phyloP scores from a whole-genome alignment of 352 stramenopile genomes.

The Thalassiosira exigua region DNA sequence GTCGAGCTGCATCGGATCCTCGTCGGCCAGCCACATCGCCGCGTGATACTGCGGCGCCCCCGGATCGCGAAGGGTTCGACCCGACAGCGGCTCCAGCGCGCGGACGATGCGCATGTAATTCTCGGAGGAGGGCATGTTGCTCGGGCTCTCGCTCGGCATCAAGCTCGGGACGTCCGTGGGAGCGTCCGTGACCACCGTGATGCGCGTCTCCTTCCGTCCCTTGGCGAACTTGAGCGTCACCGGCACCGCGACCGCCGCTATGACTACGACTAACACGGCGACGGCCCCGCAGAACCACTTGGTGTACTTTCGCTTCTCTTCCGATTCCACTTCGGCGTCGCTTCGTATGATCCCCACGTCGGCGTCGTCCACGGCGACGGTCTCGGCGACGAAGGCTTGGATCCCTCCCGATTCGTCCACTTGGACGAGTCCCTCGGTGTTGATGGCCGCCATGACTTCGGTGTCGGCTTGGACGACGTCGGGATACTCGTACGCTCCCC shows the following conservation, averaged over 20 bases:
- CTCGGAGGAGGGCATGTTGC: slow-evolving; percentile 17
- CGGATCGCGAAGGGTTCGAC: slow-evolving; percentile 19
- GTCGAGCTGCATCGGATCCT: slow-evolving; percentile 37
- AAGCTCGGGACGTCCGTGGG: slow-evolving; percentile 28
- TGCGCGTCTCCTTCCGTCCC: not conserved
- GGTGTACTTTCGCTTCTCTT: slow-evolving; percentile 48
- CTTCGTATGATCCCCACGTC: slow-evolving; percentile 45
- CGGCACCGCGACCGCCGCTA: slow-evolving; percentile 36
- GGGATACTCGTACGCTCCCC: slow-evolving; percentile 12
- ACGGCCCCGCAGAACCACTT: slow-evolving; percentile 39
- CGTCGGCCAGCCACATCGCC: slow-evolving; percentile 58
- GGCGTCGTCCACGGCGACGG: slow-evolving; percentile 39
- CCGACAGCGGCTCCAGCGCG: slow-evolving; percentile 24
- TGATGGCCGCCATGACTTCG: slow-evolving; percentile 49
- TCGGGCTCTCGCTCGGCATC: slow-evolving; percentile 27
- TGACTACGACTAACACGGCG: slow-evolving; percentile 17
- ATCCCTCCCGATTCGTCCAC: slow-evolving; percentile 52
- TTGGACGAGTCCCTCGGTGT: slow-evolving; percentile 23
- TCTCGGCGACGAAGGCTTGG: slow-evolving; percentile 53
- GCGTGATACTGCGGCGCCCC: slow-evolving; percentile 45
- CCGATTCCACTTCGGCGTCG: slow-evolving; percentile 51
- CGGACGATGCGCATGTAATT: slow-evolving; percentile 37
- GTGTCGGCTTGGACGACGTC: slow-evolving; percentile 36
- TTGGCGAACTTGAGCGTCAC: slow-evolving; percentile 44
- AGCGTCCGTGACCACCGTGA: slow-evolving; percentile 23